Evolutionary conservation across 257 asterid genomes (phyloP), one percentile per base, ranked within the genome.

Genomic region (Craterostigma plantagineum): DNA sequence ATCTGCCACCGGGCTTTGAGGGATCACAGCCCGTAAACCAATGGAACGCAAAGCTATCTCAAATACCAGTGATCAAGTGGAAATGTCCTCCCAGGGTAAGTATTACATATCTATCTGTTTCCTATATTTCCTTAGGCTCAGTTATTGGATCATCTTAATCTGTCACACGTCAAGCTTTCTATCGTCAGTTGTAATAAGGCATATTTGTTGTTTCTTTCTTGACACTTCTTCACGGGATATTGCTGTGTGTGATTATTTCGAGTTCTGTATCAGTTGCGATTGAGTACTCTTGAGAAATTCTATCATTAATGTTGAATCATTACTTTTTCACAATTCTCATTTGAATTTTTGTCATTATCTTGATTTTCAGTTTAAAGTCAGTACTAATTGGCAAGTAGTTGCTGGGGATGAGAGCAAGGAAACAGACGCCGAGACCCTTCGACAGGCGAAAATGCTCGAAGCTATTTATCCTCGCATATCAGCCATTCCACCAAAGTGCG

Each of bases 381-480:
- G 69, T 30, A 50, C 56, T 18, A 8, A 33, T 0, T 90, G 95
- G 99, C 64, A 38, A 42, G 81, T 83, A 35, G 92, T 63, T 47
- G 79, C 84, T 15, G 94, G 94, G 45, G 95, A 90, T 27, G 99
- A 83, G 63, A 83, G 95, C 74, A 39, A 42, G 46, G 95, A 90
- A 51, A 45, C 45, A 18, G 87, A 75, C 50, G 48, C 46, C 27
- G 80, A 83, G 53, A 70, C 65, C 43, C 64, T 66, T 46, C 78
- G 99, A 30, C 91, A 68, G 57, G 60, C 71, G 74, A 72, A 75
- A 66, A 79, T 90, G 48, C 70, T 90, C 0, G 95, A 90, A 75
- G 99, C 99, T 12, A 71, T 83, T 23, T 90, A 90, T 66, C 99
- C 99, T 3, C 92, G 94, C 14, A 81, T 68, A 7, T 77, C 99